Evolutionary conservation across 306 rosid species (phyloP).

Genomic region (Senna siamea): DNA sequence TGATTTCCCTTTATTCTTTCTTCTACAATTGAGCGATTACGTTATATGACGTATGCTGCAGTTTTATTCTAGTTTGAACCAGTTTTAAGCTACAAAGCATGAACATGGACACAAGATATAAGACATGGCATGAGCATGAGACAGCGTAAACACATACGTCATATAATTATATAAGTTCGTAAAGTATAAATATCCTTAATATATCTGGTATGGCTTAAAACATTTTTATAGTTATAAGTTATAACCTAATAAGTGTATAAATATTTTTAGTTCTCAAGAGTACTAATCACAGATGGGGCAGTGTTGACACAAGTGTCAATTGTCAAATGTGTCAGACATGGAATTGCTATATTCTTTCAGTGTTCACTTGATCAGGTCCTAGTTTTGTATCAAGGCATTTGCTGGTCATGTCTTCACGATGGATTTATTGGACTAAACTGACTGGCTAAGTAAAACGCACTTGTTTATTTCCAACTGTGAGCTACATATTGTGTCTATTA

Average conservation of each 20-base stretch:
- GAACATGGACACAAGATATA: not conserved
- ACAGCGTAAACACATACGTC: not conserved
- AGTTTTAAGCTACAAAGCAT: not conserved
- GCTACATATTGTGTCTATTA: slow-evolving; percentile 9
- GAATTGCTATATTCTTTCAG: not conserved
- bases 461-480: slow-evolving; percentile 1
- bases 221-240: not conserved
- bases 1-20: not conserved
- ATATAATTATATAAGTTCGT: not conserved
- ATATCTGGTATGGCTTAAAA: not conserved
- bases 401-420: not conserved
- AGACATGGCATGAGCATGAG: not conserved
- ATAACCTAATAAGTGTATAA: not conserved
- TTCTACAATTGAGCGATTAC: not conserved
- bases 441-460: not conserved
- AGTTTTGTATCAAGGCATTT: not conserved
- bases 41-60: slow-evolving; percentile 4
- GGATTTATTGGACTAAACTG: slow-evolving; percentile 7
- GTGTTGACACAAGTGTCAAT: not conserved
- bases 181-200: not conserved
- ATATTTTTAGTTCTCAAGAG: not conserved
- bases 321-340: not conserved
- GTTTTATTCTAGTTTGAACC: slow-evolving; percentile 22
- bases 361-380: not conserved
- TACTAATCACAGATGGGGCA: not conserved